Evolutionary conservation across 2,329 filamentous ascomycete genomes (phyloP), one percentile per base, ranked within the genome.

Genomic region (Nannizzia gypsea): DNA sequence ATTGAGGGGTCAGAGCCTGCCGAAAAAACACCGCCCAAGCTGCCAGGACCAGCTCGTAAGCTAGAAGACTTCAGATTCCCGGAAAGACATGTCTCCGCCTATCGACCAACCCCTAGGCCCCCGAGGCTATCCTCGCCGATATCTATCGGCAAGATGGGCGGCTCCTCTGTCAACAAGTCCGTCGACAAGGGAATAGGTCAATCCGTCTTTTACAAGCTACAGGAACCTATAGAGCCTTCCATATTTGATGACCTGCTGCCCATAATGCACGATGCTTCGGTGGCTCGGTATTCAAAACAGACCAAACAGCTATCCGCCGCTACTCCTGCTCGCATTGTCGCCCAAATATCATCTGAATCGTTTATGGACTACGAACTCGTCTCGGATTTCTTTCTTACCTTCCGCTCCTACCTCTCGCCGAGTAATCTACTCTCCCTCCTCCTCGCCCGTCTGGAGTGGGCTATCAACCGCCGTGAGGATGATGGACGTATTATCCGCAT

Each of bases 341-440:
- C 92, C 11, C 91, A 99, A 74, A 96, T 99, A 64, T 97, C 93
- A 0, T 97, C 93, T 0, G 90, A 93, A 15, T 90, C 85, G 56
- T 96, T 97, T 70, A 83, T 99, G 68, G 92, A 99, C 72, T 99
- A 99, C 71, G 92, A 97, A 68, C 81, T 99, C 3, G 83, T 99
- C 3, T 97, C 93, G 0, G 93, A 99, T 72, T 99, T 99, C 74
- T 99, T 99, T 69, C 82, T 99, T 22, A 97, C 93, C 0, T 99
- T 90, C 69, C 88, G 93, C 56, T 83, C 88, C 2, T 99, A 96
- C 69, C 78, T 99, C 61, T 85, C 89, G 11, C 80, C 88, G 0
- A 78, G 80, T 20, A 87, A 92, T 66, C 79, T 99, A 2, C 80
- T 96, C 22, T 84, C 85, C 54, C 90, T 96, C 79, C 80, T 99